Evolutionary conservation across 2,329 filamentous ascomycete genomes (phyloP), one percentile per base, ranked within the genome.

Genomic region (Chaetomium olivaceum): DNA sequence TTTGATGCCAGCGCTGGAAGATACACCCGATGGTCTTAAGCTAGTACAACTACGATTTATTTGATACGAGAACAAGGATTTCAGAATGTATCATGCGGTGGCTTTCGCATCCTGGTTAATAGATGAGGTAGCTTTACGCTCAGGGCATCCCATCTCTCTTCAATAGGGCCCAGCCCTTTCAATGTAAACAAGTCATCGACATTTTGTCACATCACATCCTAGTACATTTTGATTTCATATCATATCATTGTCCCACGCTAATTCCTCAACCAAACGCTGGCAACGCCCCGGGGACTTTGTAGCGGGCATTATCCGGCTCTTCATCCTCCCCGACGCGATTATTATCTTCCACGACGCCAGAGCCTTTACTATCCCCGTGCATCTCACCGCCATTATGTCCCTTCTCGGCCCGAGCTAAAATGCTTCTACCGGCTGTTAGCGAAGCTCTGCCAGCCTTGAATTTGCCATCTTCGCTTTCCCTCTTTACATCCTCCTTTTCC

Each of bases 401-500:
- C 11, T 6, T 48, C 11, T 19, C n/a, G 6, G 5, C n/a, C 50
- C 50, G 33, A 2, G 56, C 1, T 1, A 54, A 46, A 16, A 59
- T 58, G 19, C 31, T 48, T 3, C 48, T 36, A 36, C 19, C 54
- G 3, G 55, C 55, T 19, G 36, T 27, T 27, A 58, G 23, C 9
- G 60, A 65, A 1, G 29, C 31, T 3, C 12, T 57, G 2, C 50
- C 50, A 5, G 29, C 2, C 43, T 61, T 39, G 7, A 4, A 12
- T 2, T 12, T 31, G 21, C 19, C 43, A 19, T 54, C 59, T 11
- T 54, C 54, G n/a, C 50, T 36, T 25, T 33, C 58, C 5, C 48
- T 62, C 36, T 61, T 64, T 9, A 60, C 43, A 14, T 64, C 59
- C 4, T 66, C 64, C 39, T 60, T 62, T 33, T 66, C 57, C 21